Percentiles rank a stretch among this genome's conserved stretches.
Conservation (phyloP, 2,329 filamentous ascomycete species). For the Colletotrichum cereale region DNA sequence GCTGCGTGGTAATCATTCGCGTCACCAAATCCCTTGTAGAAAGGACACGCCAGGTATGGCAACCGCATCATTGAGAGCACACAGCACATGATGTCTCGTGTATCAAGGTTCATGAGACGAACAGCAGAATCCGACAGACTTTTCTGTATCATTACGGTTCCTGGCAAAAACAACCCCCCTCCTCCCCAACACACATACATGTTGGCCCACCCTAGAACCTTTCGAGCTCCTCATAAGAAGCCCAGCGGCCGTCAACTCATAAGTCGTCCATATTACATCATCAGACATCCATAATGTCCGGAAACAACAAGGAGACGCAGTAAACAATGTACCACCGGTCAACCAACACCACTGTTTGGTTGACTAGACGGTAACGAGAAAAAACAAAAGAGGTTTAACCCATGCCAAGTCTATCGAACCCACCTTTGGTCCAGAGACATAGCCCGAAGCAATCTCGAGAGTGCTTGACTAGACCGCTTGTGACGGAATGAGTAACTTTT, state of each 20-base stretch:
- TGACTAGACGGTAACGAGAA: not conserved
- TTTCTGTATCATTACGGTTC: not conserved
- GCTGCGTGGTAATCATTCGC: too few species aligned
- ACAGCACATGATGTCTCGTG: not conserved
- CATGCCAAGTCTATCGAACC: not conserved
- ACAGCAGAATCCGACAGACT: not conserved
- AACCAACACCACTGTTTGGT: not conserved
- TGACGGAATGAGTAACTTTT: too few species aligned
- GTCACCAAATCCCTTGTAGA: too few species aligned
- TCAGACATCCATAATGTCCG: not conserved
- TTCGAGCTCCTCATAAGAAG: not conserved
- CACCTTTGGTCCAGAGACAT: not conserved
- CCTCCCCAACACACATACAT: not conserved
- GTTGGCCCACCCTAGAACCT: not conserved
- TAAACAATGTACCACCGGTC: not conserved
- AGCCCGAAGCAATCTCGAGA: not conserved
- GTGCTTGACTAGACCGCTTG: not conserved
- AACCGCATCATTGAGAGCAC: not conserved
- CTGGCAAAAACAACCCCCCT: not conserved
- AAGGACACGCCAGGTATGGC: too few species aligned
- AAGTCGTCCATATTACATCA: constrained; percentile 1
- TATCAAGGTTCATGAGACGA: too few species aligned
- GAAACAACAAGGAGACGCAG: not conserved
- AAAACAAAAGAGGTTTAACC: not conserved
- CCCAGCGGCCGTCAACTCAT: not conserved